These are phyloP conservation scores for Penicillium tannophilum DNA, from an alignment of 495 filamentous ascomycete species.

Conservation along the genomic window DNA sequence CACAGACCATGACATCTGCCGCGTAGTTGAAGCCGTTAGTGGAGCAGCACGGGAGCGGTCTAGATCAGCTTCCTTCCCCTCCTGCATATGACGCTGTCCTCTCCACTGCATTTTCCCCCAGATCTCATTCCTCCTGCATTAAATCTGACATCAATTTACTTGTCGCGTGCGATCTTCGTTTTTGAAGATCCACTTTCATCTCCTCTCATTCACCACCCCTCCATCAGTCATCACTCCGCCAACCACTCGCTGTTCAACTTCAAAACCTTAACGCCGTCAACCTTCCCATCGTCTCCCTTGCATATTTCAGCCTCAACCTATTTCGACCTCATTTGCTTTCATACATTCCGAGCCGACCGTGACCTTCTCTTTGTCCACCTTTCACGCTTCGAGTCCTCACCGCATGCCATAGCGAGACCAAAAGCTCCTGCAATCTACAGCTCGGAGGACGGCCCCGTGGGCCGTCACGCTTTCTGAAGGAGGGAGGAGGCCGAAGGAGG, in stretches of 20 bases:
- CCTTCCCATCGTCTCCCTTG: background rate
- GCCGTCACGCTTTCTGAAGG: conserved; percentile 45
- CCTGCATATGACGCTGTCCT: conserved; percentile 23
- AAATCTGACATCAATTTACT: conserved; percentile 1
- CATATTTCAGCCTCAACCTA: background rate
- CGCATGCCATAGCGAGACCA: conserved; percentile 22
- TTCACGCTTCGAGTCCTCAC: background rate
- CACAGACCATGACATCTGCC: background rate
- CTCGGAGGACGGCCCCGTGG: conserved; percentile 49
- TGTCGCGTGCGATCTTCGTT: background rate
- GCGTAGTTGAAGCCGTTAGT: conserved; percentile 21
- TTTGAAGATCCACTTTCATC: background rate
- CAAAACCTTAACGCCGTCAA: background rate
- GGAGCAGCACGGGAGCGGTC: conserved; percentile 25
- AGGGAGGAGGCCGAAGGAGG: conserved; percentile 37
- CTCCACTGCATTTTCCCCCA: conserved; percentile 13
- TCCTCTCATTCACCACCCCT: background rate
- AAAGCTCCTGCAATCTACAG: conserved; percentile 27
- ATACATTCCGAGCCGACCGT: background rate
- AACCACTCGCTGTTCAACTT: background rate
- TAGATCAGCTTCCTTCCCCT: conserved; percentile 25
- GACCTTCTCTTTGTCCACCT: background rate
- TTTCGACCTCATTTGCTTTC: background rate
- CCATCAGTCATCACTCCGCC: background rate
- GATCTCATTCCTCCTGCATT: conserved; percentile 8